Conservation (phyloP, 495 filamentous ascomycete genomes). For the Cetradonia linearis region DNA sequence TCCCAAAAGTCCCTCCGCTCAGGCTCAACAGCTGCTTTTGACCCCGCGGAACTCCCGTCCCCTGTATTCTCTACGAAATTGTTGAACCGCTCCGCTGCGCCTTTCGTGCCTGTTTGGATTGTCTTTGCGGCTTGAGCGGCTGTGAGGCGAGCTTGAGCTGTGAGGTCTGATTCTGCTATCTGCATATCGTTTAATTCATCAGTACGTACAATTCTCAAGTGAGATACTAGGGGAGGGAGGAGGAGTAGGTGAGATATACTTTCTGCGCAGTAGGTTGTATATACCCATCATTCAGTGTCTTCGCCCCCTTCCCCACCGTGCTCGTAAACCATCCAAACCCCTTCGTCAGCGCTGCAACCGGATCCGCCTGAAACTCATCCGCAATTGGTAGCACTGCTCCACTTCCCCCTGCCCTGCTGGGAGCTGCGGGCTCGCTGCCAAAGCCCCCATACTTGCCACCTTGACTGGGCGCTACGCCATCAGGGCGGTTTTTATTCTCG, state of each 20-base stretch:
- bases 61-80: constrained; percentile 69
- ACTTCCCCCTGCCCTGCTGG: constrained; percentile 22
- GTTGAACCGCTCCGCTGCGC: constrained; percentile 64
- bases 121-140: constrained; percentile 57
- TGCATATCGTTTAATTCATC: constrained; percentile 25
- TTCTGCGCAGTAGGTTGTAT: constrained; percentile 84
- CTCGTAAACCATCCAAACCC: constrained; percentile 89
- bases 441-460: constrained; percentile 91
- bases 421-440: constrained; percentile 46
- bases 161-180: constrained; percentile 80
- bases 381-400: constrained; percentile 48
- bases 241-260: constrained; percentile 36
- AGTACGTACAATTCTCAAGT: neutral
- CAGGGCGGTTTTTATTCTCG: constrained; percentile 68
- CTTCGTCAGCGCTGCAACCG: constrained; percentile 77
- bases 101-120: constrained; percentile 54
- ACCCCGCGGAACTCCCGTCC: constrained; percentile 18
- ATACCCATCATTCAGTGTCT: constrained; percentile 78
- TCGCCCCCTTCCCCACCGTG: constrained; percentile 76
- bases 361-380: constrained; percentile 84
- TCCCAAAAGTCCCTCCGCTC: constrained; percentile 91
- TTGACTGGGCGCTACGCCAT: constrained; percentile 67
- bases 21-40: constrained; percentile 38
- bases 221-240: constrained; percentile 1
- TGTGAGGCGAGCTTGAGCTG: constrained; percentile 64